Conservation (phyloP, 2,329 filamentous ascomycete genomes). For the Dendryphion nanum region DNA sequence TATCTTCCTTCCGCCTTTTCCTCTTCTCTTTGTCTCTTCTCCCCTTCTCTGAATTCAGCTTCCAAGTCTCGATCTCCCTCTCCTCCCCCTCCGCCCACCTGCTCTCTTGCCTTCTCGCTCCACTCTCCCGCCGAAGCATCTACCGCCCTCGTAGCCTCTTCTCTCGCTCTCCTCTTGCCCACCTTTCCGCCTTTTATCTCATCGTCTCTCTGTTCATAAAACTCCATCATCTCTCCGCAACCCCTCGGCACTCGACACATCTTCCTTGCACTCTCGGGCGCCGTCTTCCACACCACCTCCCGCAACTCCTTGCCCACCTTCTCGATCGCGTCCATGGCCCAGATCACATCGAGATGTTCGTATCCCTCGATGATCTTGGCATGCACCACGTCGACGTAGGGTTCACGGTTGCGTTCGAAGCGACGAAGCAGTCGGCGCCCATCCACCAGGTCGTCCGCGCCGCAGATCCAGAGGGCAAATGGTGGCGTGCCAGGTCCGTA, state of each 20-base stretch:
- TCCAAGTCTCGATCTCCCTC: slow-evolving; percentile 20
- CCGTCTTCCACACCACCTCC: slow-evolving; percentile 81
- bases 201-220: slow-evolving; percentile 18
- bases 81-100: slow-evolving; percentile 26
- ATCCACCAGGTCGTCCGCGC: slow-evolving; percentile 81
- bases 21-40: slow-evolving; percentile 5
- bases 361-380: slow-evolving; percentile 77
- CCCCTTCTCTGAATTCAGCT: slow-evolving; percentile 9
- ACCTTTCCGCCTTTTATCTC: no score
- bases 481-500: slow-evolving; percentile 78
- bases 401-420: slow-evolving; percentile 75
- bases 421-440: slow-evolving; percentile 71
- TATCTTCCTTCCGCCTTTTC: neutral
- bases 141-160: slow-evolving; percentile 18
- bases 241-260: slow-evolving; percentile 64
- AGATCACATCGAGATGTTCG: slow-evolving; percentile 92
- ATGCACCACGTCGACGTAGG: slow-evolving; percentile 77
- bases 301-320: slow-evolving; percentile 79
- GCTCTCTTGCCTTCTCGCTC: slow-evolving; percentile 25
- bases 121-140: slow-evolving; percentile 32
- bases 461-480: slow-evolving; percentile 84
- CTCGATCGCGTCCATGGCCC: slow-evolving; percentile 85
- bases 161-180: no score
- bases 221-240: slow-evolving; percentile 51
- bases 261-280: slow-evolving; percentile 53